Conservation (phyloP, 2,329 filamentous ascomycete genomes). For the Tolypocladium cylindrosporum region DNA sequence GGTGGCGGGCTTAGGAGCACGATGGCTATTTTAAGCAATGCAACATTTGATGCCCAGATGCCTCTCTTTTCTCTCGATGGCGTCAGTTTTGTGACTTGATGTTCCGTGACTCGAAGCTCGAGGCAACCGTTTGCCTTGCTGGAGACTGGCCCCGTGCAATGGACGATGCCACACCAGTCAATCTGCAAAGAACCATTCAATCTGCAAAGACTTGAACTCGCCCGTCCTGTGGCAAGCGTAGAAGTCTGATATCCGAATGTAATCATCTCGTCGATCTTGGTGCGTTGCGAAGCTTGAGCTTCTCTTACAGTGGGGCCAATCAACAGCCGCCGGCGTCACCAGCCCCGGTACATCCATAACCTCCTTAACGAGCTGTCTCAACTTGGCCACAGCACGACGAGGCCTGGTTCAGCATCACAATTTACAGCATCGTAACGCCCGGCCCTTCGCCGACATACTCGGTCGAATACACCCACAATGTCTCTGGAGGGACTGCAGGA, state of each 20-base stretch:
- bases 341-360: neutral
- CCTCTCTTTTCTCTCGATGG: neutral
- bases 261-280: neutral
- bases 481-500: conserved; percentile 53
- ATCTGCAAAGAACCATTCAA: no score
- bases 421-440: neutral
- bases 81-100: neutral
- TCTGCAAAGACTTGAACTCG: neutral
- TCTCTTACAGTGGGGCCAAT: neutral
- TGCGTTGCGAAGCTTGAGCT: neutral
- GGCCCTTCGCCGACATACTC: neutral
- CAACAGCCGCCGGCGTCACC: neutral
- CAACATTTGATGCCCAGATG: neutral
- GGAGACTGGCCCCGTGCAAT: neutral
- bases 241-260: neutral
- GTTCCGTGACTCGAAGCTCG: neutral
- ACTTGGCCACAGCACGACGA: neutral
- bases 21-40: neutral
- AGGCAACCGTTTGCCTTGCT: neutral
- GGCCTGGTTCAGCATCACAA: neutral
- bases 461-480: conserved; percentile 21
- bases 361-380: neutral
- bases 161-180: neutral
- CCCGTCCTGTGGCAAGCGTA: neutral
- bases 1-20: no score